Evolutionary conservation across 768 basidiomycete species (phyloP), one percentile per base, ranked within the genome.

Genomic region (Pholiota conissans): DNA sequence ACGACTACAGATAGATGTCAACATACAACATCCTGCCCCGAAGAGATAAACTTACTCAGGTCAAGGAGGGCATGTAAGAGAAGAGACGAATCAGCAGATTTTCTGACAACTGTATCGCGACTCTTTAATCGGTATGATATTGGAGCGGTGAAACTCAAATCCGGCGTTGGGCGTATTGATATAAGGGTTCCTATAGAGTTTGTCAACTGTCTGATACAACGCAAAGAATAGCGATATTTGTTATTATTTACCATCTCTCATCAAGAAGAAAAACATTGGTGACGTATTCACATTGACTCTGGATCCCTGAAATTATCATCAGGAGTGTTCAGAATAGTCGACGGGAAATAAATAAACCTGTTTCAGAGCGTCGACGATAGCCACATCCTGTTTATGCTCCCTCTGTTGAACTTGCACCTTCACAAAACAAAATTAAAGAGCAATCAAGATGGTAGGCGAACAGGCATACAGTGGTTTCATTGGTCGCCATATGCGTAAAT

Each of bases 11-110:
- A 51, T 42, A 18, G 7, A 42, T 34, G 29, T 32, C 35, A 27
- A n/a, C 14, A 29, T 26, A 20, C 1, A 24, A 26, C 37, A 39
- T 40, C 6, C 18, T 42, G 13, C 3, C 16, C 9, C 9, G 26
- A 18, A 39, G 35, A 8, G 47, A 40, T 49, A 13, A 47, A 45
- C 20, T 29, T 55, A 82, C 82, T 70, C 27, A 78, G 74, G 67
- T 91, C 90, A 39, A 93, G 72, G 18, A 93, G 63, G 28, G 82
- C 81, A 66, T 91, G 83, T 5, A 91, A 78, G 6, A 93, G 74
- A 11, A 93, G 71, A 13, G 86, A 86, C 4, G 86, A 75, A 63
- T 91, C 90, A 24, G 83, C 83, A 0, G 85, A 84, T 42, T 75
- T 79, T 26, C 87, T 77, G 6, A 91, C 70, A 5, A 83, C 75